Evolutionary conservation across 495 filamentous ascomycete genomes (phyloP).

Genomic region (Aspergillus bridgeri): DNA sequence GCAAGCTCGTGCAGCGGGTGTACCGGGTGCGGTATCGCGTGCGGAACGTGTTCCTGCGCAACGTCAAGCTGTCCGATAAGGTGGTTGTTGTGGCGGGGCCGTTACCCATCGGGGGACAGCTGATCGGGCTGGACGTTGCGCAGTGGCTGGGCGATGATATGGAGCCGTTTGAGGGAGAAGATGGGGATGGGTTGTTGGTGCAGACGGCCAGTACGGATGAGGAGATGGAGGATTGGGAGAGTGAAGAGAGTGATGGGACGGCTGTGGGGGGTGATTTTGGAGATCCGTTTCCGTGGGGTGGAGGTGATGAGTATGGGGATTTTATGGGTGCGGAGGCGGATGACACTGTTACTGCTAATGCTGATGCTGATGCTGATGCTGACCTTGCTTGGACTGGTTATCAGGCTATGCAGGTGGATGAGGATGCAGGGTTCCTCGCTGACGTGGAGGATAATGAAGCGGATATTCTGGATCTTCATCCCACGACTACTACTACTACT

Average conservation of each 20-base stretch:
- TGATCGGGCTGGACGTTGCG: not conserved
- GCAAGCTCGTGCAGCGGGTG: slow-evolving; percentile 6
- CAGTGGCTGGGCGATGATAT: not conserved
- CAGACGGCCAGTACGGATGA: not conserved
- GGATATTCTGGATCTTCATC: not conserved
- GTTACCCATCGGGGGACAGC: slow-evolving; percentile 5
- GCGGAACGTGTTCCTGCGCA: slow-evolving; percentile 10
- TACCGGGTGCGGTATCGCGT: slow-evolving; percentile 10
- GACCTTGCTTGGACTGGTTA: not conserved
- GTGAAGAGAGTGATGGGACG: not conserved
- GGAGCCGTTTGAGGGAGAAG: not conserved
- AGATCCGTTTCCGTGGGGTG: not conserved
- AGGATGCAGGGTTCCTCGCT: not conserved
- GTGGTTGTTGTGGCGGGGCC: slow-evolving; percentile 10
- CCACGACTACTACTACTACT: not conserved
- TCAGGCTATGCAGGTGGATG: not conserved
- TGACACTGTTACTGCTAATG: no score
- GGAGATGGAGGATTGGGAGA: not conserved
- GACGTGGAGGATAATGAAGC: not conserved
- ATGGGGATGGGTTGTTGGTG: no score
- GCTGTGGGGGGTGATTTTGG: not conserved
- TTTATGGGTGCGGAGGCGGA: no score
- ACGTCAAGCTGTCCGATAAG: slow-evolving; percentile 13
- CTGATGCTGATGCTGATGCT: not conserved
- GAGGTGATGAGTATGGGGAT: not conserved